Evolutionary conservation across 805 yeast species (phyloP).

Genomic region (Yamadazyma olivae): DNA sequence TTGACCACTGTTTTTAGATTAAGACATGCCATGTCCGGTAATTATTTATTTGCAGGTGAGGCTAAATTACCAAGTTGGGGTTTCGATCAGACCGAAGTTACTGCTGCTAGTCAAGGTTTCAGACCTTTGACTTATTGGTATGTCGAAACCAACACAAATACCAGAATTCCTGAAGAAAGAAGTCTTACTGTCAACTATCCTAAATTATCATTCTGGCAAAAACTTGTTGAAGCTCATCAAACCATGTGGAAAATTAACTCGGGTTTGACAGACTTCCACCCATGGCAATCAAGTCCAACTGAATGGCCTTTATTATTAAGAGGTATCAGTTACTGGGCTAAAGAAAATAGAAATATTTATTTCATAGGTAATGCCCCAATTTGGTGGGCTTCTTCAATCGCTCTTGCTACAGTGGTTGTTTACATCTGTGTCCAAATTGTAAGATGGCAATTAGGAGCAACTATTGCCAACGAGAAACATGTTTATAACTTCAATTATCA

Average conservation of each 20-base stretch:
- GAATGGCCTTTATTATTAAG: conserved; percentile 74
- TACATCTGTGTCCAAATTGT: conserved; percentile 46
- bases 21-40: conserved; percentile 76
- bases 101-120: conserved; percentile 71
- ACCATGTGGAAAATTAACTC: conserved; percentile 77
- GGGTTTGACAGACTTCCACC: conserved; percentile 66
- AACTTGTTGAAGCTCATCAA: conserved; percentile 62
- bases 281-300: conserved; percentile 67
- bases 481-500: conserved; percentile 66
- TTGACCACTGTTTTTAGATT: conserved; percentile 69
- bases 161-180: conserved; percentile 30
- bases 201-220: conserved; percentile 51
- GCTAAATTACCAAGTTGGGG: conserved; percentile 81
- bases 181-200: conserved; percentile 44
- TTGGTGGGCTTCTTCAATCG: conserved; percentile 69
- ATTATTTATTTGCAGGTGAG: conserved; percentile 73
- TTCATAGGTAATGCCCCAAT: conserved; percentile 74
- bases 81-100: conserved; percentile 80
- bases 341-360: conserved; percentile 59
- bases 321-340: conserved; percentile 81
- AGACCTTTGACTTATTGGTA: conserved; percentile 65
- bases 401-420: conserved; percentile 48
- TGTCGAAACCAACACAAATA: conserved; percentile 66
- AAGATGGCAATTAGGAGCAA: conserved; percentile 59
- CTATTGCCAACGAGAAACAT: conserved; percentile 46